phyloP scores from a whole-genome alignment of 371 early-diverging fungal species.

The Rhizomucor pusillus region DNA sequence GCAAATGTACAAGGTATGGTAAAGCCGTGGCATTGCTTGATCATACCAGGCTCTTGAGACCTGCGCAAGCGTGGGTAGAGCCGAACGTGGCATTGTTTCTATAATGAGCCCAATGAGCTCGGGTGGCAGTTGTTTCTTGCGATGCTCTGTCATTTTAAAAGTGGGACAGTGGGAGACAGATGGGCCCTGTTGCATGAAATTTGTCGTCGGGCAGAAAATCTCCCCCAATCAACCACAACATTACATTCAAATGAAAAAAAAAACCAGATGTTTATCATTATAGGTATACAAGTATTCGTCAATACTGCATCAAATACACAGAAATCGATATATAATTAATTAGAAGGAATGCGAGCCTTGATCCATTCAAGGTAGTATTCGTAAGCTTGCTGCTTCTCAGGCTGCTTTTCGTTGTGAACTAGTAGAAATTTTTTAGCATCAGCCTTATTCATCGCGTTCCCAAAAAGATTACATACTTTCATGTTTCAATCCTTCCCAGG shows the following conservation, averaged over 20 bases:
- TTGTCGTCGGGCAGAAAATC: too few relatives aligned
- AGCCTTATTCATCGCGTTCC: too few relatives aligned
- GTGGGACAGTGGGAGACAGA: too few relatives aligned
- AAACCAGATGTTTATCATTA: too few relatives aligned
- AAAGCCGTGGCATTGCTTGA: slow-evolving; percentile 30
- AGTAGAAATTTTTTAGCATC: not conserved
- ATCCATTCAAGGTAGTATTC: slow-evolving; percentile 56
- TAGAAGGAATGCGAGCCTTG: slow-evolving; percentile 20
- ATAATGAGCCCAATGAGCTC: slow-evolving; percentile 29
- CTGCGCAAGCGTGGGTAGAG: slow-evolving; percentile 14
- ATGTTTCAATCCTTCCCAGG: slow-evolving; percentile 49
- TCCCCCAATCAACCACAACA: too few relatives aligned
- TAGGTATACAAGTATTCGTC: too few relatives aligned
- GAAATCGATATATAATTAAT: not conserved
- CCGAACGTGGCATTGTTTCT: slow-evolving; percentile 22
- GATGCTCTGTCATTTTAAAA: too few relatives aligned
- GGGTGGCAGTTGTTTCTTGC: slow-evolving; percentile 17
- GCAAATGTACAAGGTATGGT: slow-evolving; percentile 28
- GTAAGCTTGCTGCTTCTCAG: slow-evolving; percentile 43
- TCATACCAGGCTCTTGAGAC: slow-evolving; percentile 28
- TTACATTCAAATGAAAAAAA: too few relatives aligned
- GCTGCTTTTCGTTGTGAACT: slow-evolving; percentile 51
- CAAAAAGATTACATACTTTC: slow-evolving; percentile 36
- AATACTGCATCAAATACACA: too few relatives aligned
- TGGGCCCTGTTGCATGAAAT: too few relatives aligned